Percentiles rank a stretch among this genome's conserved stretches.
Conservation (phyloP, 2,329 filamentous ascomycete species). For the Pseudogymnoascus sp. region DNA sequence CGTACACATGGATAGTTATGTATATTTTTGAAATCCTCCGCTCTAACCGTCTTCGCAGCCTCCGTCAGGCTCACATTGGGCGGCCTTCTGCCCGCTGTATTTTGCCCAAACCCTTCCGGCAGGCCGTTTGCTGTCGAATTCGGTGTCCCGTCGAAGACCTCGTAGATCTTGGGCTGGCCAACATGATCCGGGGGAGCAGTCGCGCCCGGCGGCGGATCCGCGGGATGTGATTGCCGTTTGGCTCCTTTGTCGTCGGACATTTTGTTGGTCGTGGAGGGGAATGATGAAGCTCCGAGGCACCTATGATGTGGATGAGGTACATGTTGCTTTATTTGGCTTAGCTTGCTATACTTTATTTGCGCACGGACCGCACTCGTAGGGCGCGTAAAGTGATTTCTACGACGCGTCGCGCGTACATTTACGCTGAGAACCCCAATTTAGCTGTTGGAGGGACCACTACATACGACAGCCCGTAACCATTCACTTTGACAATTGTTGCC, state of each 20-base stretch:
- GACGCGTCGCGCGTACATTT: constrained; percentile 1
- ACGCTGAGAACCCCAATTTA: background rate
- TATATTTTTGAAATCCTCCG: constrained; percentile 62
- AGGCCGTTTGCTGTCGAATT: constrained; percentile 27
- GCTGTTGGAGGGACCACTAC: background rate
- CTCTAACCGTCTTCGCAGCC: constrained; percentile 58
- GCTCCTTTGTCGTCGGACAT: constrained; percentile 2
- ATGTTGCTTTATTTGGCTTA: constrained; percentile 8
- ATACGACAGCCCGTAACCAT: background rate
- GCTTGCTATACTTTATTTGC: background rate
- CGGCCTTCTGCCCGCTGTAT: constrained; percentile 25
- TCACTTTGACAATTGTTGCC: constrained; percentile 2
- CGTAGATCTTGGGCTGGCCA: constrained; percentile 33
- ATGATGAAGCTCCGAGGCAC: constrained; percentile 11
- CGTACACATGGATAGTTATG: constrained; percentile 78
- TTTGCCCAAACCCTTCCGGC: constrained; percentile 28
- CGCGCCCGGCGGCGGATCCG: constrained; percentile 30
- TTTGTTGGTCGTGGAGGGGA: background rate
- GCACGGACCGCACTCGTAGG: background rate
- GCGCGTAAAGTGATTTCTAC: constrained; percentile 10
- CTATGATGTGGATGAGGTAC: constrained; percentile 11
- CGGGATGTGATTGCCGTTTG: constrained; percentile 18
- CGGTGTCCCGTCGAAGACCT: constrained; percentile 30
- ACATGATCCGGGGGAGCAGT: constrained; percentile 31
- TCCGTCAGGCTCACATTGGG: constrained; percentile 41